phyloP scores from a whole-genome alignment of 2,329 filamentous ascomycete species.

The Diaporthe longicolla region DNA sequence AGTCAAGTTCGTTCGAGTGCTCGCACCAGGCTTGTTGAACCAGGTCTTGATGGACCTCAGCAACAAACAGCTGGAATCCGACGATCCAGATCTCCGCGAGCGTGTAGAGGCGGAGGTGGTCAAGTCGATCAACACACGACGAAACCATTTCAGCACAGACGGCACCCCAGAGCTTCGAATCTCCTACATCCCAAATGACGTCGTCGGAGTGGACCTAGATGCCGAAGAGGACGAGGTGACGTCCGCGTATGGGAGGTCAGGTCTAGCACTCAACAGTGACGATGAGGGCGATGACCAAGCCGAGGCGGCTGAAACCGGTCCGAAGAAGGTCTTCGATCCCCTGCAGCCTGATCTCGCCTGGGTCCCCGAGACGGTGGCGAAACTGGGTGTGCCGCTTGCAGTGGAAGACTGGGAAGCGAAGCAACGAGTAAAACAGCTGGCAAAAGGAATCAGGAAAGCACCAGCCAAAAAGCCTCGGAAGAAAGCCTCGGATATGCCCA shows the following conservation, averaged over 20 bases:
- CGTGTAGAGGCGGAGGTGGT: slow-evolving; percentile 68
- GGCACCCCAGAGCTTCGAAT: slow-evolving; percentile 82
- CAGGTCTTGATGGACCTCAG: slow-evolving; percentile 64
- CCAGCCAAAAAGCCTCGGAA: slow-evolving; percentile 43
- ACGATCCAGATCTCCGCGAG: slow-evolving; percentile 54
- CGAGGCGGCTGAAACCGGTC: slow-evolving; percentile 46
- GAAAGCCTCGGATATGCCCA: slow-evolving; percentile 45
- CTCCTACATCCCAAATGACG: slow-evolving; percentile 80
- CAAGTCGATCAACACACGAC: slow-evolving; percentile 75
- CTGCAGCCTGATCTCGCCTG: slow-evolving; percentile 75
- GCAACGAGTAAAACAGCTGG: slow-evolving; percentile 51
- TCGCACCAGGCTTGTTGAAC: slow-evolving; percentile 82
- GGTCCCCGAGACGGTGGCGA: slow-evolving; percentile 76
- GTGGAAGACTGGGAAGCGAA: slow-evolving; percentile 74
- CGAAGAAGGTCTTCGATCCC: slow-evolving; percentile 72
- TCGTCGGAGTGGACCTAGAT: slow-evolving; percentile 84
- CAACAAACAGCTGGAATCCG: slow-evolving; percentile 28
- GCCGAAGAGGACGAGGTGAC: slow-evolving; percentile 74
- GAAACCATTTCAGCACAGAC: slow-evolving; percentile 82
- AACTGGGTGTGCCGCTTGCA: slow-evolving; percentile 74
- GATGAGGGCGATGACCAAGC: slow-evolving; percentile 68
- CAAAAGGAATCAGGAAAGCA: slow-evolving; percentile 38
- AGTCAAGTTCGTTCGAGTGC: slow-evolving; percentile 84
- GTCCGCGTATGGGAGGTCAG: slow-evolving; percentile 60
- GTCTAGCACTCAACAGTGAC: slow-evolving; percentile 74